phyloP scores from a whole-genome alignment of 495 filamentous ascomycete species.

The Annulohypoxylon stygium region DNA sequence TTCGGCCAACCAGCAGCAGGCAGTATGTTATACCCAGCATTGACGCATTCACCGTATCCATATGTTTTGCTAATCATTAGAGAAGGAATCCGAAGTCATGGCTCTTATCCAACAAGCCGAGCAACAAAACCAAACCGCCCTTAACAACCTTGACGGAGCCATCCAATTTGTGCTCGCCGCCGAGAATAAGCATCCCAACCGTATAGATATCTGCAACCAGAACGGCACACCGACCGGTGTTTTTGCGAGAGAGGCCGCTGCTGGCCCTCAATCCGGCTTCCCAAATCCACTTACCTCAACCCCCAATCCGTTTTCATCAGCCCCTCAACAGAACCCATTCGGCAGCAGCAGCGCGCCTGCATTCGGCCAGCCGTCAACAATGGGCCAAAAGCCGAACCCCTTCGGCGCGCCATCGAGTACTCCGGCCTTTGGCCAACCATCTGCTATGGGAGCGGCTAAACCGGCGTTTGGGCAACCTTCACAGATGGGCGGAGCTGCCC shows the following conservation, averaged over 20 bases:
- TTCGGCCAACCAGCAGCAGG: slow-evolving; percentile 71
- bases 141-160: slow-evolving; percentile 77
- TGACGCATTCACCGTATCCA: neutral
- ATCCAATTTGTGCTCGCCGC: slow-evolving; percentile 77
- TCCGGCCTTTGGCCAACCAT: slow-evolving; percentile 59
- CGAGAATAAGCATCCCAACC: slow-evolving; percentile 81
- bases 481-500: slow-evolving; percentile 50
- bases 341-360: slow-evolving; percentile 41
- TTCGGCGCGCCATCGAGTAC: slow-evolving; percentile 56
- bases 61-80: slow-evolving; percentile 23
- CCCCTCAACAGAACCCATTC: slow-evolving; percentile 48
- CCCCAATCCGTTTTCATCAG: slow-evolving; percentile 54
- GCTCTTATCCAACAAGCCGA: slow-evolving; percentile 69
- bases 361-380: slow-evolving; percentile 60
- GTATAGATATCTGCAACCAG: slow-evolving; percentile 75
- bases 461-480: slow-evolving; percentile 59
- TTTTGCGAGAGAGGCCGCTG: slow-evolving; percentile 40
- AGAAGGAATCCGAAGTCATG: slow-evolving; percentile 71
- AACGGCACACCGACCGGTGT: slow-evolving; percentile 45
- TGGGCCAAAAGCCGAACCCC: slow-evolving; percentile 58
- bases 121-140: slow-evolving; percentile 74
- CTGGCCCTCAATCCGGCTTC: slow-evolving; percentile 33
- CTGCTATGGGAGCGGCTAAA: slow-evolving; percentile 49
- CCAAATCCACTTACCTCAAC: slow-evolving; percentile 46
- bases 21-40: slow-evolving; percentile 58